Conservation (phyloP, 345 rosid genomes). For the Adansonia digitata region DNA sequence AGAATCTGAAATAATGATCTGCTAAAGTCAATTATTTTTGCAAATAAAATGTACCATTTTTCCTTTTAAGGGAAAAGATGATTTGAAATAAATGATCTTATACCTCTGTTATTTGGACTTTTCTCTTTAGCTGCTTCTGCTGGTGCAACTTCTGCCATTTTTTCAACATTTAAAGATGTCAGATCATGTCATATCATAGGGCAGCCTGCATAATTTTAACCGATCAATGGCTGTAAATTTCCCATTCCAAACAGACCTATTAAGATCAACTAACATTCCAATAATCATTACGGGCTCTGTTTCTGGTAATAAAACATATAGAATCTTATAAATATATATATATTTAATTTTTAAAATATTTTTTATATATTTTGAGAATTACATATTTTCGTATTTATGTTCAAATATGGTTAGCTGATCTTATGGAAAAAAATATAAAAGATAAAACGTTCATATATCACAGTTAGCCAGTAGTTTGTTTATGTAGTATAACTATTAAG, state of each 20-base stretch:
- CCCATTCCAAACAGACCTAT: neutral
- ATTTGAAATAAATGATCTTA: neutral
- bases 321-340: no score
- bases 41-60: neutral
- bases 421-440: no score
- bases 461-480: no score
- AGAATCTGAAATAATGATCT: slow-evolving; percentile 26
- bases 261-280: neutral
- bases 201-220: neutral
- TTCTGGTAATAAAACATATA: neutral
- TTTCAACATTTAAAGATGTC: slow-evolving; percentile 2
- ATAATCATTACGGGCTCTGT: neutral
- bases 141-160: slow-evolving; percentile 20
- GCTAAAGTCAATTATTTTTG: neutral
- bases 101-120: slow-evolving; percentile 24
- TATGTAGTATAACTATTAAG: neutral
- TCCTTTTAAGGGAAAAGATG: neutral
- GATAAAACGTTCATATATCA: no score
- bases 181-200: neutral
- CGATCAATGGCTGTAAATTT: neutral
- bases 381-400: no score
- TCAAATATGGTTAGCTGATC: no score
- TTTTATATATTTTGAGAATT: no score
- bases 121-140: slow-evolving; percentile 6
- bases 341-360: no score